Base-by-base conservation (phyloP, 2,329 filamentous ascomycete genomes). In the Alternaria sp. region DNA sequence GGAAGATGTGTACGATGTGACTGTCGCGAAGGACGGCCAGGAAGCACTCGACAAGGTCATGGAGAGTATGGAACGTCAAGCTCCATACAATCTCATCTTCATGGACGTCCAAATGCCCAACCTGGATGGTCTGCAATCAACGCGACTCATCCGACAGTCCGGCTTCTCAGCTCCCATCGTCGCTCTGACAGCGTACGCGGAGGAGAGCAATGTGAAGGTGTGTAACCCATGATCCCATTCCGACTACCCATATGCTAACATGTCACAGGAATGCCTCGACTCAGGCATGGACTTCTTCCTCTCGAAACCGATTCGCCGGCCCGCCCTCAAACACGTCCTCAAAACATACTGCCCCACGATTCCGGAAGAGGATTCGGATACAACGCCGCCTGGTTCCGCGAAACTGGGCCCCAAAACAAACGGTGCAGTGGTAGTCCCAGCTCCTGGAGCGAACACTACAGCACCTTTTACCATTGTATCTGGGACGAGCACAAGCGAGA, bases 21-120 rank as follows among this genome's bases (percentile, higher is more conserved):
- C 92, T 0, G 90, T 97, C 52, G 94, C 93, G 54, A 92, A 92
- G 59, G 73, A 82, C 54, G 80, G 80, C 0, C 92, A 96, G 77
- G 92, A 97, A 79, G 94, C 94, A 0, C 92, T 93, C 60, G 93
- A 97, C 63, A 84, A 91, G 28, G 93, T 97, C 66, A 94, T 93
- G 75, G 88, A 88, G 16, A 91, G 89, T 65, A 95, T 97, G 91
- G 87, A 89, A 51, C 86, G 85, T 28, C 86, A 89, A 54, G 84
- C 86, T 56, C 86, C 86, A 3, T 97, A 94, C 74, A 92, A 97
- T 68, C 84, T 97, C 27, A 94, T 97, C 64, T 95, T 97, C 74
- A 97, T 97, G 94, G 94, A 97, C 71, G 90, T 97, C 8, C 92
- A 88, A 70, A 97, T 97, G 94, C 94, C 94, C 4, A 96, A 95